phyloP scores from a whole-genome alignment of 2,329 filamentous ascomycete species.

The Fusarium sp. region DNA sequence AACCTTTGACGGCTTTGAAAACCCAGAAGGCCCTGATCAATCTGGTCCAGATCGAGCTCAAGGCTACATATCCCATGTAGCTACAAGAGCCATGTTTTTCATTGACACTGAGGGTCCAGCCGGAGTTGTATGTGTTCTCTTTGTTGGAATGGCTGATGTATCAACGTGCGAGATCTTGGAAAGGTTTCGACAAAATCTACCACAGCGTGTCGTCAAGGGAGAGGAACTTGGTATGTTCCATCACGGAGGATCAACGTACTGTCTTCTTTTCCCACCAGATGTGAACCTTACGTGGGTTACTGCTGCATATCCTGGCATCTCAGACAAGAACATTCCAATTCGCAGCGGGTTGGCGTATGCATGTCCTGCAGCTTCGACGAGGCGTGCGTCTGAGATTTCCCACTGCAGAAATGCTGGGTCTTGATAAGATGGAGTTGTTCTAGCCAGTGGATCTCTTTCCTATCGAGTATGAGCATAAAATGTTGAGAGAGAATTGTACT shows the following conservation, averaged over 20 bases:
- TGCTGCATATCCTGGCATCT: conserved; percentile 20
- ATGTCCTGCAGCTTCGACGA: background rate
- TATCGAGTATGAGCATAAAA: background rate
- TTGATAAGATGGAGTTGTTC: background rate
- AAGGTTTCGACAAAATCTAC: conserved; percentile 10
- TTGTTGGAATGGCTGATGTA: conserved; percentile 78
- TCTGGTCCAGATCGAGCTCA: conserved; percentile 56
- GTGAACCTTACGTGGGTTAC: conserved; percentile 53
- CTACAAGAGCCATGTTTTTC: conserved; percentile 74
- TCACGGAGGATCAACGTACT: conserved; percentile 75
- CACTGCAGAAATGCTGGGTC: background rate
- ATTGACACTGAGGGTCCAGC: conserved; percentile 75
- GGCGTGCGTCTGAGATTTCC: background rate
- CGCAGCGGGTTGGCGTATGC: conserved; percentile 30
- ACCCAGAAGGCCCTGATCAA: conserved; percentile 30
- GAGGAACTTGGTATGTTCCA: conserved; percentile 80
- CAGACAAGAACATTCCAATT: conserved; percentile 29
- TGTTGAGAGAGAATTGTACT: background rate
- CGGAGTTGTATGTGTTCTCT: conserved; percentile 75
- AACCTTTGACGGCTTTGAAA: conserved; percentile 4
- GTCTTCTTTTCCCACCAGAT: conserved; percentile 69
- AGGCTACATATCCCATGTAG: conserved; percentile 71
- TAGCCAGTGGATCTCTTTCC: background rate
- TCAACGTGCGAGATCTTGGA: conserved; percentile 68
- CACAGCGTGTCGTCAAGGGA: conserved; percentile 61